A percentile compares a stretch with the other conserved stretches of the same genome.
phyloP scores from a whole-genome alignment of 2,329 filamentous ascomycete genomes.

The Microdochium paspali region DNA sequence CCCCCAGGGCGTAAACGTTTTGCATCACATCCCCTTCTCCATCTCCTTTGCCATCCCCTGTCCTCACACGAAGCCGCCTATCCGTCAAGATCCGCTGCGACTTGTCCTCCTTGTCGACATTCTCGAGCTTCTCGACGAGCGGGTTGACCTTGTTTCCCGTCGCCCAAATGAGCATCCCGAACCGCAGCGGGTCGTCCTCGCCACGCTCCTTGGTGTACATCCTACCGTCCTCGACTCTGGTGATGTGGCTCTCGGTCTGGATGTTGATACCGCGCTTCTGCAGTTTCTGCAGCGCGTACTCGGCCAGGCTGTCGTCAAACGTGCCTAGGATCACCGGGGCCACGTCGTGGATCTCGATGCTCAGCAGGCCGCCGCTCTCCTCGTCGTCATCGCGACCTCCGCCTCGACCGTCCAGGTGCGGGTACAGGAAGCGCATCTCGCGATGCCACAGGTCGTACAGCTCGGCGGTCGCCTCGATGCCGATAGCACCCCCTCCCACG shows the following conservation, averaged over 20 bases:
- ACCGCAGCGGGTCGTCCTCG: constrained; percentile 3
- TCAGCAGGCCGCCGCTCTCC: constrained; percentile 9
- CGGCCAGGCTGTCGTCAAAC: constrained; percentile 27
- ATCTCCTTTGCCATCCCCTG: constrained; percentile 6
- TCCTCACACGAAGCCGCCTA: constrained; percentile 11
- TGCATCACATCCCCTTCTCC: constrained; percentile 7
- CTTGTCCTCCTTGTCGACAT: constrained; percentile 11
- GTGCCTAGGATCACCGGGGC: constrained; percentile 27
- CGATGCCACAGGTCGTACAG: constrained; percentile 28
- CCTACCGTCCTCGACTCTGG: constrained; percentile 6
- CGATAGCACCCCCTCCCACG: constrained; percentile 30
- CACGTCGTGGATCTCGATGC: constrained; percentile 32
- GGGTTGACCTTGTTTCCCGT: constrained; percentile 11
- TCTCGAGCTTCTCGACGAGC: constrained; percentile 12
- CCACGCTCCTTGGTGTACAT: constrained; percentile 7
- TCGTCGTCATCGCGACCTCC: neutral
- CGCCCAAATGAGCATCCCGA: constrained; percentile 9
- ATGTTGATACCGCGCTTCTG: constrained; percentile 24
- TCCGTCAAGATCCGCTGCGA: constrained; percentile 9
- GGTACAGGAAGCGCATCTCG: constrained; percentile 26
- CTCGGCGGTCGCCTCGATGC: constrained; percentile 31
- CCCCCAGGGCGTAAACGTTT: constrained; percentile 22
- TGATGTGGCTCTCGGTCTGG: constrained; percentile 16
- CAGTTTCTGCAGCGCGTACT: constrained; percentile 28
- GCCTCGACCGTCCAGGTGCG: constrained; percentile 23